These are phyloP conservation scores for Sporobolomyces pararoseus DNA, from an alignment of 768 basidiomycete species.

Conservation along the genomic window DNA sequence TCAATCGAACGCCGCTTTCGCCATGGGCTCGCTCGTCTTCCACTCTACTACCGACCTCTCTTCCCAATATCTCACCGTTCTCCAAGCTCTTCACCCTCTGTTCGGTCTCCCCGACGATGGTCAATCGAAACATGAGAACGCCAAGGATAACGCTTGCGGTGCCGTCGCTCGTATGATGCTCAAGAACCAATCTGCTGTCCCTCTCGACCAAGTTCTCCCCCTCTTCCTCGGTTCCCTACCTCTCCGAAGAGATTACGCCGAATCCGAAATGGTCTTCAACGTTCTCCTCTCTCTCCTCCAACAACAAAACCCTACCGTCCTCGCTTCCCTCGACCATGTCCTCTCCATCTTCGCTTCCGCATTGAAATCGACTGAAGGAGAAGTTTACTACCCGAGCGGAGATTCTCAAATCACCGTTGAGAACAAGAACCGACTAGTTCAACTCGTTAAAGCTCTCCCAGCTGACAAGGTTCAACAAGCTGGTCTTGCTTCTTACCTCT, in stretches of 20 bases:
- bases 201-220: conserved; percentile 85
- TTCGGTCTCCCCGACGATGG: conserved; percentile 66
- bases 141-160: conserved; percentile 94
- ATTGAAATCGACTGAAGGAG: conserved; percentile 59
- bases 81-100: conserved; percentile 72
- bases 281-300: conserved; percentile 84
- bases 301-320: conserved; percentile 65
- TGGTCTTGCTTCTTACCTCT: conserved; percentile 32
- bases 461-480: conserved; percentile 39
- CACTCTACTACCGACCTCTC: conserved; percentile 76
- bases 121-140: conserved; percentile 64
- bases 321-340: conserved; percentile 72
- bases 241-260: conserved; percentile 78
- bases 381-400: conserved; percentile 46
- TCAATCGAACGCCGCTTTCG: conserved; percentile 92
- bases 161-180: conserved; percentile 82
- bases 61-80: conserved; percentile 71
- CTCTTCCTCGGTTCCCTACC: conserved; percentile 77
- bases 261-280: conserved; percentile 60
- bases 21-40: conserved; percentile 83
- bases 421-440: conserved; percentile 68
- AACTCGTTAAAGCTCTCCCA: conserved; percentile 63
- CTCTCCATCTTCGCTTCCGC: conserved; percentile 75
- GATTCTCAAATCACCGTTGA: conserved; percentile 77
- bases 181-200: conserved; percentile 71